Base-by-base conservation (phyloP, 345 rosid genomes). In the Diplotaxis tenuifolia region DNA sequence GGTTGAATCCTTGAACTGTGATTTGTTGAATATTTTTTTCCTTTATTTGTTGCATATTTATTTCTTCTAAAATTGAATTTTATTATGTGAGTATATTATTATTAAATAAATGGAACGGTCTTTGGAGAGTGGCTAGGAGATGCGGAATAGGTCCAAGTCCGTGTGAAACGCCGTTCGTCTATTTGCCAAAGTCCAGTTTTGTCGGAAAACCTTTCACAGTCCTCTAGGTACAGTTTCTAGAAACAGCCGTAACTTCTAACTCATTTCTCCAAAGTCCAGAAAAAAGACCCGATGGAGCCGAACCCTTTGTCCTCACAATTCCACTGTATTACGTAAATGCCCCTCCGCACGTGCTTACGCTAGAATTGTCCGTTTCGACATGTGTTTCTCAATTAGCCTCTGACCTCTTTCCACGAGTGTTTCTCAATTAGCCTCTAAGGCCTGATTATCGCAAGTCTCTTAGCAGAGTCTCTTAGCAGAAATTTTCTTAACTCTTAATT, bases 241-340 rank as follows among this genome's bases (percentile, higher is more conserved):
- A 42, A 42, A 42, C 18, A 14, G 50, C 4, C 1, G 25, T 3
- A 23, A 23, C 49, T 42, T 42, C 18, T n/a, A 42, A 42, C 50
- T 42, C 50, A 42, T 42, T 42, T n/a, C 50, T 42, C 18, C 18
- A 20, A 20, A 29, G 45, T 21, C 45, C 60, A 14, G 0, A 79
- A 7, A 60, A 55, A n/a, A 55, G 22, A 40, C 50, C 47, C 50
- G 6, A n/a, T 0, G 50, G 50, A 4, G 71, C 65, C 10, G 82
- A 79, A 14, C 62, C 81, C 2, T 91, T 87, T 78, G 90, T 94
- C 72, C 86, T 94, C 68, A 87, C 97, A 1, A 88, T 96, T 72
- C 98, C 97, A 3, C 96, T 94, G 82, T 94, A 88, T 79, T 91
- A 91, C 78, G 97, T 94, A 4, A 94, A 91, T 86, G 98, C 98